Conservation (phyloP, 2,329 filamentous ascomycete genomes). For the Chrysoporthe deuterocubensis region DNA sequence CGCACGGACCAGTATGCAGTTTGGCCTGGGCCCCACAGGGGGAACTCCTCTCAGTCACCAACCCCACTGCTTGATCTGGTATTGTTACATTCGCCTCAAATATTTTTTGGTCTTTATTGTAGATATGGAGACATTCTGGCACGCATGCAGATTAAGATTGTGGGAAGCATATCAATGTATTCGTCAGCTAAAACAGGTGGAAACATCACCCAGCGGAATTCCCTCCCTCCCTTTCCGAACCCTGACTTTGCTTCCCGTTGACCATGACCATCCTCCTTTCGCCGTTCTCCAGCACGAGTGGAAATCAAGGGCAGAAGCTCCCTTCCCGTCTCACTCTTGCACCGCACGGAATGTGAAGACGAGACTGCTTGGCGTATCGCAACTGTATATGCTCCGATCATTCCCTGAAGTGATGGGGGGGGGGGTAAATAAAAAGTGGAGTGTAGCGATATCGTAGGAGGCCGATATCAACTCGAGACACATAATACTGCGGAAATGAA, state of each 20-base stretch:
- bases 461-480: constrained; percentile 10
- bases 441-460: constrained; percentile 5
- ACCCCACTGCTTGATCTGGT: no score
- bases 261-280: constrained; percentile 14
- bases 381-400: background rate
- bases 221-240: background rate
- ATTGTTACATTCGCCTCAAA: no score
- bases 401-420: background rate
- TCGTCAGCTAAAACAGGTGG: constrained; percentile 20
- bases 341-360: constrained; percentile 1
- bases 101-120: no score
- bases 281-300: background rate
- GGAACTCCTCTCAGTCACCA: no score
- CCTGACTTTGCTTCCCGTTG: background rate
- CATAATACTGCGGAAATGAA: background rate
- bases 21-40: background rate
- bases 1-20: constrained; percentile 18
- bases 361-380: constrained; percentile 9
- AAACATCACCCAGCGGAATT: constrained; percentile 11
- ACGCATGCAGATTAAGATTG: background rate
- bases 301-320: constrained; percentile 7
- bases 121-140: no score
- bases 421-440: background rate
- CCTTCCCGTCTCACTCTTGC: background rate
- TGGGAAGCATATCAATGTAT: constrained; percentile 20